phyloP scores from a whole-genome alignment of 2,329 filamentous ascomycete genomes.

The Geoglossum cookeanum region DNA sequence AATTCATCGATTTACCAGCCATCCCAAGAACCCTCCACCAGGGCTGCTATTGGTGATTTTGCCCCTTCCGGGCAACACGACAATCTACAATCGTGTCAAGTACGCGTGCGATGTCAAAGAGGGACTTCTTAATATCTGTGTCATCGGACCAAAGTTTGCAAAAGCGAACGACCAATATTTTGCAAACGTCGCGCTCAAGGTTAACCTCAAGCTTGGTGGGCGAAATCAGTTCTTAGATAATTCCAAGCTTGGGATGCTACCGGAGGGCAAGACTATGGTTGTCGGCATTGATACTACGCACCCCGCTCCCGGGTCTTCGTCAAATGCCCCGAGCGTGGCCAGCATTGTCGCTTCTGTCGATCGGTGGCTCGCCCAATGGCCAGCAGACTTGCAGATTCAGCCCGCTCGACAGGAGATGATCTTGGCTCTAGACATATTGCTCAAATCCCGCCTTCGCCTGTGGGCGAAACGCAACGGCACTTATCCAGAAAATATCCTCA shows the following conservation, averaged over 20 bases:
- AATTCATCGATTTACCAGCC: too few species aligned
- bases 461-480: constrained; percentile 29
- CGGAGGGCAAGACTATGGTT: constrained; percentile 58
- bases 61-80: constrained; percentile 13
- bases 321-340: constrained; percentile 52
- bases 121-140: constrained; percentile 52
- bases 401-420: constrained; percentile 53
- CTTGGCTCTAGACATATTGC: constrained; percentile 37
- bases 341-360: constrained; percentile 65
- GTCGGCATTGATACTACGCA: constrained; percentile 77
- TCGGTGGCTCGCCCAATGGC: constrained; percentile 54
- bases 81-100: constrained; percentile 48
- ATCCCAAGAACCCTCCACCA: constrained; percentile 34
- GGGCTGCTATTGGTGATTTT: constrained; percentile 31
- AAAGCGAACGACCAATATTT: constrained; percentile 30
- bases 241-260: constrained; percentile 32
- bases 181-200: constrained; percentile 54
- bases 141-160: constrained; percentile 32
- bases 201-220: constrained; percentile 65
- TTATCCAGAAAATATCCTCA: constrained; percentile 55
- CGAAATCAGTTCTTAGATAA: constrained; percentile 47
- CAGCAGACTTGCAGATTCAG: constrained; percentile 50
- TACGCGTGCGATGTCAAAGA: constrained; percentile 42
- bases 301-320: constrained; percentile 46
- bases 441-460: constrained; percentile 42